These are phyloP conservation scores for Rosellinia necatrix DNA, from an alignment of 2,329 filamentous ascomycete genomes.

Conservation along the genomic window DNA sequence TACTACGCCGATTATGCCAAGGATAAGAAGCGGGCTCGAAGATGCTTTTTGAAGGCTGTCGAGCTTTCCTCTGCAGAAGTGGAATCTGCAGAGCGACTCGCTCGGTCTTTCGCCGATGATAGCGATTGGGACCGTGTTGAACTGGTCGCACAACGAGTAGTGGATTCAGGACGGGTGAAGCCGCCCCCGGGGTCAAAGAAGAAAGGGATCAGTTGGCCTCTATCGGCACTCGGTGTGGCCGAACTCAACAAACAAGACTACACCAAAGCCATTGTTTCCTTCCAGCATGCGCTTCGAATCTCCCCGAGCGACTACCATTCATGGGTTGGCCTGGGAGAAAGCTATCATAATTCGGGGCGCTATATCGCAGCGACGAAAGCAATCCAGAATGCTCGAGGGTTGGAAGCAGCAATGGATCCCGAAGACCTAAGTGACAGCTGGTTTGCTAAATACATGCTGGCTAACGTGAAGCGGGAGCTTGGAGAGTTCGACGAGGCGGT, in stretches of 20 bases:
- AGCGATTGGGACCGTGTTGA: conserved; percentile 97
- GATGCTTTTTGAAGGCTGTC: conserved; percentile 95
- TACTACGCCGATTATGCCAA: conserved; percentile 91
- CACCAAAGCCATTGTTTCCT: conserved; percentile 84
- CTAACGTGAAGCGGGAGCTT: conserved; percentile 89
- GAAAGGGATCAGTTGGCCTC: conserved; percentile 94
- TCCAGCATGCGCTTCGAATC: conserved; percentile 85
- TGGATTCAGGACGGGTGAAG: conserved; percentile 92
- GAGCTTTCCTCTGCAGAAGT: conserved; percentile 89
- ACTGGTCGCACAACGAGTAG: conserved; percentile 84
- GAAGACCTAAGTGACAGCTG: conserved; percentile 72
- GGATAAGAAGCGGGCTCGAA: conserved; percentile 83
- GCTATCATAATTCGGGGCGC: conserved; percentile 90
- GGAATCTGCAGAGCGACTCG: conserved; percentile 83
- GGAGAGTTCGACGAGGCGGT: conserved; percentile 89
- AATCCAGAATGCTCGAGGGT: conserved; percentile 79
- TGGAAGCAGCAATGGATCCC: conserved; percentile 65
- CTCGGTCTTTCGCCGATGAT: conserved; percentile 82
- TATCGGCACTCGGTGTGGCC: conserved; percentile 88
- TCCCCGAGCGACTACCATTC: conserved; percentile 89
- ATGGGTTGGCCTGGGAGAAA: conserved; percentile 96
- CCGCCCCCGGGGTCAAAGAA: conserved; percentile 91
- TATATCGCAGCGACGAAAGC: conserved; percentile 94
- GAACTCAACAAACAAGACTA: conserved; percentile 95
- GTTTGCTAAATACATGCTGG: conserved; percentile 97